Base-by-base conservation (phyloP, 495 filamentous ascomycete species). In the Penicillium roqueforti region DNA sequence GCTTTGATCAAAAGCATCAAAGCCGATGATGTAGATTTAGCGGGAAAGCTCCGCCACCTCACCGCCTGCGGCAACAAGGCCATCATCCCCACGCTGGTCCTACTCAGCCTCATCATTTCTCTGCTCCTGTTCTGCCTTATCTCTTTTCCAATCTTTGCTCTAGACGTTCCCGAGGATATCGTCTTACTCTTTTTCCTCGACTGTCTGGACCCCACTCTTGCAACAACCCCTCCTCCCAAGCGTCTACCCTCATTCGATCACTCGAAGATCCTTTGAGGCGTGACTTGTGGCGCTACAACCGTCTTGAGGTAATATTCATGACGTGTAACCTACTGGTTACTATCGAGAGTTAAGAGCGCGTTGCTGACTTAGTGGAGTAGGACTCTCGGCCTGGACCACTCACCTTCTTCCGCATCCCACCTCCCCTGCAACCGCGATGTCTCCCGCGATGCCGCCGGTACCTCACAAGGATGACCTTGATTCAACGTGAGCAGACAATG, bases 381-480 rank as follows among this genome's bases (percentile, higher is more conserved):
- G 34, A 8, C 6, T 28, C 29, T 18, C 29, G 31, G 26, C 51
- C 37, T 54, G 47, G 42, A 39, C 39, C 40, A 20, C 45, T 44
- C 42, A 29, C 45, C 41, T 29, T 28, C 39, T 43, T 41, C n/a
- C 29, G 38, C 43, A 31, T 18, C 45, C 18, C 25, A 39, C 46
- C 38, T 20, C 57, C 51, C 55, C 58, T 51, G 60, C 47, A 62
- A 53, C 19, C 60, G 65, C 49, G 40, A 76, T 76, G 73, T 49
- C 71, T 39, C 64, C 61, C 36, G 38, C 67, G n/a, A 69, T 75
- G 55, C 69, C 69, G 3, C 70, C 72, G 48, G 63, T 77, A 34
- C 87, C 88, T 50, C 85, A 86, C 60, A 86, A 85, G 75, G 91
- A 95, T 73, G 90, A 95, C 70, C 79, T 95, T 55, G 80, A 80